Percentiles rank a stretch among this genome's conserved stretches.
These are phyloP conservation scores for Tillandsia fasciculata DNA, from an alignment of 176 grass and related monocot genomes.

Conservation along the genomic window DNA sequence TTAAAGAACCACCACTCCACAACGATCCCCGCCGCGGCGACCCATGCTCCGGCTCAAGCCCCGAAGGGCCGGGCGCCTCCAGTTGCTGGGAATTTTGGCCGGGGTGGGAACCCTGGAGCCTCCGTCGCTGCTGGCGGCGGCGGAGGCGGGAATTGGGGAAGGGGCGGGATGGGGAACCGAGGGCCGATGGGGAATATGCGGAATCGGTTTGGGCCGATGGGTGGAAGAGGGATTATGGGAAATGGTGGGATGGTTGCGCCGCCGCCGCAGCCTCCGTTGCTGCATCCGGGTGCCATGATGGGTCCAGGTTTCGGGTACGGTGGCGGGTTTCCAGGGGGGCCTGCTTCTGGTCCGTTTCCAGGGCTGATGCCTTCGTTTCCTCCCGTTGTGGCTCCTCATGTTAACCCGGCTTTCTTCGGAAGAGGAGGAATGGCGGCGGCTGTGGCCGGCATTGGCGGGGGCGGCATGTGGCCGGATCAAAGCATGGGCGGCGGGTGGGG, in stretches of 20 bases:
- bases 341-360: slow-evolving; percentile 5
- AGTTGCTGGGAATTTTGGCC: background rate
- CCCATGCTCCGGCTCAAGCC: background rate
- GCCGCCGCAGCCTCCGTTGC: slow-evolving; percentile 6
- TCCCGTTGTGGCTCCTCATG: slow-evolving; percentile 18
- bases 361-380: slow-evolving; percentile 22
- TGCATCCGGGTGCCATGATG: slow-evolving; percentile 20
- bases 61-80: slow-evolving; percentile 17
- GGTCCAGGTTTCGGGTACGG: slow-evolving; percentile 19
- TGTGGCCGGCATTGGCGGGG: too few species aligned
- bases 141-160: slow-evolving; percentile 4
- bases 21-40: background rate
- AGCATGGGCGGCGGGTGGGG: slow-evolving; percentile 38
- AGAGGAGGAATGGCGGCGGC: slow-evolving; percentile 25
- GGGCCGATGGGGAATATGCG: slow-evolving; percentile 18
- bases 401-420: slow-evolving; percentile 44
- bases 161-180: slow-evolving; percentile 25
- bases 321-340: slow-evolving; percentile 11
- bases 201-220: slow-evolving; percentile 14
- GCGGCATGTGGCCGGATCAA: slow-evolving; percentile 30
- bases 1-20: slow-evolving; percentile 14
- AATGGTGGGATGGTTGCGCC: slow-evolving; percentile 21
- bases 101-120: background rate
- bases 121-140: background rate
- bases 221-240: slow-evolving; percentile 21